Base-by-base conservation (phyloP, 208 protist genomes). In the Acanthamoeba castellanii region DNA sequence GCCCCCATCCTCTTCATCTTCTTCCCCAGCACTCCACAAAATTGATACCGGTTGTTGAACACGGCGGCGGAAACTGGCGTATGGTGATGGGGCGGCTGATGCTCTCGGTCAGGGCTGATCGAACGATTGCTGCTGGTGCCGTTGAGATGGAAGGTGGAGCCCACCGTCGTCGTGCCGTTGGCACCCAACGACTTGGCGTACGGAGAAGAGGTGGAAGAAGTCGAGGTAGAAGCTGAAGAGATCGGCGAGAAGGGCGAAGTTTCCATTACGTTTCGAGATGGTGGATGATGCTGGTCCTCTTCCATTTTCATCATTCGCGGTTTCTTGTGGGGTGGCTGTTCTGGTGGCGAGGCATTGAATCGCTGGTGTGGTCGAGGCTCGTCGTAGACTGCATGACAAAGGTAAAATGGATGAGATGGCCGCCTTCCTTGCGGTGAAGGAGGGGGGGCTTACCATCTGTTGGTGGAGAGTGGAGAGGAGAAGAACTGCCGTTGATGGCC, bases 11-110 rank as follows among this genome's bases (percentile, higher is more conserved):
- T 14, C 34, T 92, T 92, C 85, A 92, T 92, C 59, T 92, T 92
- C 85, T 92, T 92, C 22, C 85, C 85, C 11, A 92, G 85, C 27
- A 92, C 85, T 45, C 85, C 85, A 72, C 85, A 92, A 92, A 92
- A 92, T 52, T 61, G 85, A 42, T 87, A 87, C 1, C 55, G 85
- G 32, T 72, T 72, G 32, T 70, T 92, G 85, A 55, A 92, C 47
- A 92, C 22, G 85, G 85, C 59, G 8, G 85, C 85, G 27, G 85
- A 70, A 0, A 87, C 50, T 16, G 78, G 42, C 30, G 78, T 50
- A 34, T 13, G 20, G 55, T 61, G 55, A 22, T 22, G 11, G 11
- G 55, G 20, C 55, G 11, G 55, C 55, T 74, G 66, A 32, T 74
- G 66, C 66, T 74, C 66, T 74, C 66, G 66, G 13, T 74, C 66